Base-by-base conservation (phyloP, 1,284 basidiomycete genomes). In the Sporisorium reilianum region DNA sequence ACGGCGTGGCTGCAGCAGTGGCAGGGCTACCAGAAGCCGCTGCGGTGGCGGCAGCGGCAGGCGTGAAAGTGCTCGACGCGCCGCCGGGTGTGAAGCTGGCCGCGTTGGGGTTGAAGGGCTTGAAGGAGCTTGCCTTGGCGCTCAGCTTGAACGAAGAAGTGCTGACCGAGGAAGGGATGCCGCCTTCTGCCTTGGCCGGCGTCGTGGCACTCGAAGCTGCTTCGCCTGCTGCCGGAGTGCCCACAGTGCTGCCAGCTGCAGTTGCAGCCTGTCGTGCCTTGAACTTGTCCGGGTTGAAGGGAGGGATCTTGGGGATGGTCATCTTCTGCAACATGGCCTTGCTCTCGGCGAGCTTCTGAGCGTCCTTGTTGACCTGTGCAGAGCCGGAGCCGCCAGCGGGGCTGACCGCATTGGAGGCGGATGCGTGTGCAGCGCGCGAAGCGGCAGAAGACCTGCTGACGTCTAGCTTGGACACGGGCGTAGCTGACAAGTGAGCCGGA, bases 241-340 rank as follows among this genome's bases (percentile, higher is more conserved):
- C 32, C 22, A 44, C 62, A 16, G 55, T 64, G 2, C 71, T 25
- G 10, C 64, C 50, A 4, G 61, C 55, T 16, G 64, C 73, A 5
- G 65, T 54, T 7, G 66, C 56, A 0, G 71, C 64, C 67, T 78
- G 83, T 26, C 69, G 63, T 20, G 69, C 70, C 46, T 75, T 76
- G 53, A 78, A 73, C 59, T 77, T 79, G 16, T 84, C 86, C 49
- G 93, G 91, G 82, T 91, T 92, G 89, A 96, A 98, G 6, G 95
- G 91, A 12, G 95, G 96, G 78, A 99, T 99, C 56, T 91, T 84
- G 76, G 94, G 92, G 66, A 98, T 95, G 80, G 86, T 85, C 85
- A 87, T 87, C 54, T 85, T 78, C 23, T 87, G 84, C 70, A 86
- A 85, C 86, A 76, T 74, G 4, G 70, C 68, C 54, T 79, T 78